Conservation (phyloP, 148 eudicot genomes). For the Persicaria tinctoria region DNA sequence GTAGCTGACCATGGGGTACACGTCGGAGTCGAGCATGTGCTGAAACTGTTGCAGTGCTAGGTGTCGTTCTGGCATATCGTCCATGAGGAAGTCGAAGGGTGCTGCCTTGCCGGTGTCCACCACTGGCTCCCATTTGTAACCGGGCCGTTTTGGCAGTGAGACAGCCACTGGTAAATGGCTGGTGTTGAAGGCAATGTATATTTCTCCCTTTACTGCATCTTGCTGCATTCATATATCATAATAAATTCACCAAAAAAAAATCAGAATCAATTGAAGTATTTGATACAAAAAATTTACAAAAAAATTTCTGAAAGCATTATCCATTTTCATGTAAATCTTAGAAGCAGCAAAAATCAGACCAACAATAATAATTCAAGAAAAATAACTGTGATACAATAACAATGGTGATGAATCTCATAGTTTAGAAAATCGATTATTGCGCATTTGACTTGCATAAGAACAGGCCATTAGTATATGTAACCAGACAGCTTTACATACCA, state of each 20-base stretch:
- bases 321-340: not conserved
- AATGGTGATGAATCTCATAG: not conserved
- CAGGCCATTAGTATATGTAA: not conserved
- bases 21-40: constrained; percentile 66
- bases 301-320: not conserved
- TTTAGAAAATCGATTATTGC: not conserved
- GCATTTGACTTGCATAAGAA: not conserved
- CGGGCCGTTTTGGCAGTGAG: constrained; percentile 69
- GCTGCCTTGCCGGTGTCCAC: constrained; percentile 88
- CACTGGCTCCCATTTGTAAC: constrained; percentile 81
- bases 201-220: constrained; percentile 66
- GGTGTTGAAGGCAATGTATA: constrained; percentile 84
- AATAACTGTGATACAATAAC: too few species aligned
- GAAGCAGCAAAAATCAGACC: too few species aligned
- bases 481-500: constrained; percentile 35
- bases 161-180: constrained; percentile 66
- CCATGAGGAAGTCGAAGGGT: constrained; percentile 69
- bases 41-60: constrained; percentile 53
- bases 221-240: constrained; percentile 35
- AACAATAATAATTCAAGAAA: too few species aligned
- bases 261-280: not conserved
- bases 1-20: constrained; percentile 92
- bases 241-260: too few species aligned
- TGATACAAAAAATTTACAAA: not conserved
- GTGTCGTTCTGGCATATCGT: constrained; percentile 49